Evolutionary conservation across 176 grass and related monocot species (phyloP).

Genomic region (Avena sativa): DNA sequence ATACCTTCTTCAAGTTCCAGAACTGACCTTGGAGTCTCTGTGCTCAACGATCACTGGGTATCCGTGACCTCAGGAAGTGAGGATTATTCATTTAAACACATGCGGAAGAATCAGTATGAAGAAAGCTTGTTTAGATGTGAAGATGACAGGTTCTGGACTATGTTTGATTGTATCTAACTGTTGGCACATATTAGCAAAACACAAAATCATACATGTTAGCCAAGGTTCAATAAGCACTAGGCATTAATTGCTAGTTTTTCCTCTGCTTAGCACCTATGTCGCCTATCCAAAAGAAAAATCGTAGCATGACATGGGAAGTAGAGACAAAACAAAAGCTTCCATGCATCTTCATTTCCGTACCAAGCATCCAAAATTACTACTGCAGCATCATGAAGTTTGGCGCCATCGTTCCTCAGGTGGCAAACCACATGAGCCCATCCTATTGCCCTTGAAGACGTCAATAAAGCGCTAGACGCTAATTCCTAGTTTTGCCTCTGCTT

Average conservation of each 20-base stretch:
- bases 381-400: background rate
- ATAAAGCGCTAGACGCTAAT: background rate
- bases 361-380: constrained; percentile 3
- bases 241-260: too few species aligned
- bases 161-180: constrained; percentile 25
- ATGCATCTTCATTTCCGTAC: background rate
- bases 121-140: constrained; percentile 92
- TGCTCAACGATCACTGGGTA: constrained; percentile 81
- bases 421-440: background rate
- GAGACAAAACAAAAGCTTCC: background rate
- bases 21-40: constrained; percentile 59
- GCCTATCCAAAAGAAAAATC: background rate
- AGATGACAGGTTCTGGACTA: constrained; percentile 65
- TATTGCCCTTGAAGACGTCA: background rate
- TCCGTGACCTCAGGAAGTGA: constrained; percentile 88
- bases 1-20: constrained; percentile 70
- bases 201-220: background rate
- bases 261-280: too few species aligned
- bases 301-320: background rate
- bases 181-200: constrained; percentile 16
- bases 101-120: constrained; percentile 92
- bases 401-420: background rate
- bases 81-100: constrained; percentile 93
- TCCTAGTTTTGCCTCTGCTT: background rate
- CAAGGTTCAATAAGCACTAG: background rate